Evolutionary conservation across 768 basidiomycete genomes (phyloP), one percentile per base, ranked within the genome.

Genomic region (Trametes cubensis): DNA sequence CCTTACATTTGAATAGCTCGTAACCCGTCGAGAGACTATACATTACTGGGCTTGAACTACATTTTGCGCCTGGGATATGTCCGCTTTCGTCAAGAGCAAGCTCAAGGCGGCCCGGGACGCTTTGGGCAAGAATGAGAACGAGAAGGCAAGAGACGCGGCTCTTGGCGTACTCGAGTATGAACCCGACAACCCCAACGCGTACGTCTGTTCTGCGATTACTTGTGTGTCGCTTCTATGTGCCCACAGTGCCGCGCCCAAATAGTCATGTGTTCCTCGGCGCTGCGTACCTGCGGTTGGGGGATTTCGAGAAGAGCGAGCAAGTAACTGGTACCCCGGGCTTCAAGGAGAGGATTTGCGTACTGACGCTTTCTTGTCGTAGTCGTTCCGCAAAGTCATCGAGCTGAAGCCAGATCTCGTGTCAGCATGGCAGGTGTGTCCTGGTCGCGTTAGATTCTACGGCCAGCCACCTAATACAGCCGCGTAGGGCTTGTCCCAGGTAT

Each of bases 231-330:
- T 34, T 11, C 34, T 3, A 45, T 21, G 10, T 15, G 7, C 17
- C 2, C 2, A 23, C 26, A 11, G 21, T 48, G 6, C 42, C 6
- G 46, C 6, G 5, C 30, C 21, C 15, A 25, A 28, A 20, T 44
- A 98, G 95, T 5, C 84, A 90, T 71, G 89, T 97, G 23, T 97
- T 95, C 71, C 81, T 92, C 26, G 95, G 88, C 3, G 76, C 97
- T 13, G 87, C 97, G 1, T 79, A 83, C 23, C 78, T 93, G 13
- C 92, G 96, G 71, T 78, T 95, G 2, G 85, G 85, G 26, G 82
- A 90, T 56, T 73, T 78, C 21, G 83, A 86, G 41, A 78, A 87
- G 72, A 90, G 94, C 78, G 95, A 98, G 79, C 85, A 89, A 85
- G 95, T 96, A 83, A 81, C 79, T 69, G 67, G 45, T 56, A 58